phyloP scores from a whole-genome alignment of 2,329 filamentous ascomycete genomes.

The Fusarium nygamai region DNA sequence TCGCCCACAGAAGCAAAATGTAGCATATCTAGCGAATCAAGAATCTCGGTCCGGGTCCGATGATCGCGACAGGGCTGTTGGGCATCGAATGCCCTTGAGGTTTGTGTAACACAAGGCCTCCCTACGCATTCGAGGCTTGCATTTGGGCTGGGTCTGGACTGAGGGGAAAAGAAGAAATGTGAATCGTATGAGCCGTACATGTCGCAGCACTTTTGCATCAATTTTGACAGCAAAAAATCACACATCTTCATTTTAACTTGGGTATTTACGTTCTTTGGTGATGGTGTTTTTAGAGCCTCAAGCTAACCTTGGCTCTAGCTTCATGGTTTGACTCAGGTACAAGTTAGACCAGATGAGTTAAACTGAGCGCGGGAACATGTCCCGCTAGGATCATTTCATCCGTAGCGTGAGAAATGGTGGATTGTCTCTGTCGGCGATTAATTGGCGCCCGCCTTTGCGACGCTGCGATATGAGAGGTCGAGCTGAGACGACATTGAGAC shows the following conservation, averaged over 20 bases:
- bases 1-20: background rate
- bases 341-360: too few relatives aligned
- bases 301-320: background rate
- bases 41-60: accelerated
- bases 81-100: background rate
- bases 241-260: accelerated
- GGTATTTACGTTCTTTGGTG: background rate
- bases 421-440: background rate
- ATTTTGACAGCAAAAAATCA: background rate
- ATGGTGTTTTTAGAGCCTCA: background rate
- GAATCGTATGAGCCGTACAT: background rate
- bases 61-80: background rate
- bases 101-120: background rate
- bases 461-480: background rate
- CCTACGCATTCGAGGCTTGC: background rate
- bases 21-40: accelerated
- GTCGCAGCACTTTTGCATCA: background rate
- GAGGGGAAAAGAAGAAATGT: background rate
- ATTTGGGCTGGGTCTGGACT: background rate
- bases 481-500: background rate
- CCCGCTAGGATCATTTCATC: background rate
- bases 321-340: background rate
- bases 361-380: too few relatives aligned
- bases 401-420: background rate
- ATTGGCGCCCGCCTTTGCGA: background rate